Evolutionary conservation across 2,329 filamentous ascomycete genomes (phyloP).

Genomic region (Fusarium staphyleae): DNA sequence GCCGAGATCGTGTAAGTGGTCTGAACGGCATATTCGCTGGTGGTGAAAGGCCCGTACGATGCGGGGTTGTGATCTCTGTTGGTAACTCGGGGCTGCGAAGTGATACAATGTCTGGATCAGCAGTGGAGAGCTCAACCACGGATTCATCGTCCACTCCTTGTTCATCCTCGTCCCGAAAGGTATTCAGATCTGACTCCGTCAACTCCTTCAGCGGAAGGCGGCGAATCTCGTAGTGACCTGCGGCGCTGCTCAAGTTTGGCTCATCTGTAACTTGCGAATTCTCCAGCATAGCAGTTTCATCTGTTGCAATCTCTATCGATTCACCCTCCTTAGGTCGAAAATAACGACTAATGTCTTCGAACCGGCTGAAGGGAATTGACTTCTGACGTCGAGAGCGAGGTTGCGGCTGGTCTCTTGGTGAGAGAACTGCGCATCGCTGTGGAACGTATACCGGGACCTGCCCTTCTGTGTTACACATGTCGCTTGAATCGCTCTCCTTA

Average conservation of each 20-base stretch:
- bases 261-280: conserved; percentile 11
- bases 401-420: conserved; percentile 4
- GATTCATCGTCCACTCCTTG: conserved; percentile 7
- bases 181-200: conserved; percentile 34
- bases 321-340: conserved; percentile 36
- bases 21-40: conserved; percentile 15
- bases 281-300: conserved; percentile 45
- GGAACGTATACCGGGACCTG: conserved; percentile 40
- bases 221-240: conserved; percentile 7
- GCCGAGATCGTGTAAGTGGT: conserved; percentile 9
- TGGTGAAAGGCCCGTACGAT: conserved; percentile 2
- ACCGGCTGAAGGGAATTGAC: conserved; percentile 11
- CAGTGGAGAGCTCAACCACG: not conserved
- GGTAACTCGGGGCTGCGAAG: conserved; percentile 1
- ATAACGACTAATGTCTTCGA: conserved; percentile 44
- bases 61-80: conserved; percentile 4
- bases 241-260: conserved; percentile 11
- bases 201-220: conserved; percentile 36
- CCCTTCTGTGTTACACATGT: conserved; percentile 34
- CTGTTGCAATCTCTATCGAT: conserved; percentile 46
- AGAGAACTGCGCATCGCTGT: conserved; percentile 11
- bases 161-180: conserved; percentile 26
- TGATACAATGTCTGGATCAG: conserved; percentile 8
- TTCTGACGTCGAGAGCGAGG: conserved; percentile 3
- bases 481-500: conserved; percentile 44